These are phyloP conservation scores for Metschnikowia baotianmanensis DNA, from an alignment of 805 yeast genomes.

Conservation along the genomic window DNA sequence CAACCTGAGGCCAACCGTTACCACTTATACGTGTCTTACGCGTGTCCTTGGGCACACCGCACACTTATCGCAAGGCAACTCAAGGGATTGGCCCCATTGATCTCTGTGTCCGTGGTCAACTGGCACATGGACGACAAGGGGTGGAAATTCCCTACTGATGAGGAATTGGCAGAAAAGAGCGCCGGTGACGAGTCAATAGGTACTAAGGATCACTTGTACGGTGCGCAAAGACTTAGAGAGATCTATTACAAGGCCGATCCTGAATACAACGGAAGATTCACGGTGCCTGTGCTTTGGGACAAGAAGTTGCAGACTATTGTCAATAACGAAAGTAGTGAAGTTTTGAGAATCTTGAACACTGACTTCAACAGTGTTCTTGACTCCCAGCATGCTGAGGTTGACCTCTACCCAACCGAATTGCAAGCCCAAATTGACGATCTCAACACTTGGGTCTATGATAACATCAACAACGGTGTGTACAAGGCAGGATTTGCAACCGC, in stretches of 20 bases:
- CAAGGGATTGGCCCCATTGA: slow-evolving; percentile 62
- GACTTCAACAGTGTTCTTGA: slow-evolving; percentile 64
- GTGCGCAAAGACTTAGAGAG: slow-evolving; percentile 59
- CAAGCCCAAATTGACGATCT: slow-evolving; percentile 65
- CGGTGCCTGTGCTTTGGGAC: slow-evolving; percentile 95
- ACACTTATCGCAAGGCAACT: slow-evolving; percentile 68
- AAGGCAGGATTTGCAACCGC: slow-evolving; percentile 86
- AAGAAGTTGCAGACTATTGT: slow-evolving; percentile 79
- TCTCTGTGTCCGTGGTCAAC: slow-evolving; percentile 77
- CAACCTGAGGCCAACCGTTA: slow-evolving; percentile 78
- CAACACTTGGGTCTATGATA: slow-evolving; percentile 79
- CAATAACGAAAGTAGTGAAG: slow-evolving; percentile 87
- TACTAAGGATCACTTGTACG: slow-evolving; percentile 48
- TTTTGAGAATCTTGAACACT: slow-evolving; percentile 77
- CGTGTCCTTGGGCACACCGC: slow-evolving; percentile 98
- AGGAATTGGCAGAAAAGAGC: slow-evolving; percentile 40
- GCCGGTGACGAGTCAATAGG: slow-evolving; percentile 50
- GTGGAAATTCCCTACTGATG: slow-evolving; percentile 72
- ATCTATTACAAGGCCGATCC: slow-evolving; percentile 74
- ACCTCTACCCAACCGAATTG: slow-evolving; percentile 60
- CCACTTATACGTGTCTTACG: slow-evolving; percentile 80
- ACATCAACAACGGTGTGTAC: slow-evolving; percentile 90
- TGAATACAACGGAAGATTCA: slow-evolving; percentile 75
- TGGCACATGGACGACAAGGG: slow-evolving; percentile 88
- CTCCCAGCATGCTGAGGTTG: slow-evolving; percentile 46